Conservation (phyloP, 768 basidiomycete species). For the Lentinula sp. region DNA sequence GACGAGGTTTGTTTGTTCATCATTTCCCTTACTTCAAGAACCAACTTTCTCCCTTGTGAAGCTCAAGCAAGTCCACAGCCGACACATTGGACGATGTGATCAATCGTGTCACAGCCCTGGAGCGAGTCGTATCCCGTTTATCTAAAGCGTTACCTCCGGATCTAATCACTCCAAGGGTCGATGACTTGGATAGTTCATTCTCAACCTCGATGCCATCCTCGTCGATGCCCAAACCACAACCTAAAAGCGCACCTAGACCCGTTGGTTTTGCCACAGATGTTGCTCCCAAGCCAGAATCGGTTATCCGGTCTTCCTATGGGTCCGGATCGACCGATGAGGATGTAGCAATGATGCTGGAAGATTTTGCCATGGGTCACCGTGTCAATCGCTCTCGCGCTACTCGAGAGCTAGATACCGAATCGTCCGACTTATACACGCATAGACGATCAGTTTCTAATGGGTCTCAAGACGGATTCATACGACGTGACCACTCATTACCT, state of each 20-base stretch:
- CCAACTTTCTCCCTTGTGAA: not conserved
- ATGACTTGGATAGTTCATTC: not conserved
- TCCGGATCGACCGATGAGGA: conserved; percentile 17
- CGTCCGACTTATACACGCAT: conserved; percentile 3
- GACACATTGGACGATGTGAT: conserved; percentile 19
- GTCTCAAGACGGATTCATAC: not conserved
- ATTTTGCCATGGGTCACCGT: conserved; percentile 8
- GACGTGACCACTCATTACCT: not conserved
- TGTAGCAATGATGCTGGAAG: conserved; percentile 21
- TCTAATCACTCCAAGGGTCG: not conserved
- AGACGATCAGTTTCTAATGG: not conserved
- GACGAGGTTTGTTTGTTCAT: not conserved
- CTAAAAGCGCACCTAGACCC: not conserved
- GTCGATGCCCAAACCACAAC: conserved; percentile 3
- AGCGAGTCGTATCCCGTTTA: conserved; percentile 16
- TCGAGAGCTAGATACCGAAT: conserved; percentile 10
- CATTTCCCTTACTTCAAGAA: not conserved
- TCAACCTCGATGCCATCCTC: conserved; percentile 4
- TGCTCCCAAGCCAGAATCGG: not conserved
- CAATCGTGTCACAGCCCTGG: conserved; percentile 18
- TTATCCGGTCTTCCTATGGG: conserved; percentile 14
- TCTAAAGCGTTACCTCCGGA: conserved; percentile 9
- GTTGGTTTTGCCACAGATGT: not conserved
- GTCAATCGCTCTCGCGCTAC: conserved; percentile 14
- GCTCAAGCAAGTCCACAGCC: conserved; percentile 7